Evolutionary conservation across 2,329 filamentous ascomycete species (phyloP), one percentile per base, ranked within the genome.

Genomic region (Trichoderma harzianum): DNA sequence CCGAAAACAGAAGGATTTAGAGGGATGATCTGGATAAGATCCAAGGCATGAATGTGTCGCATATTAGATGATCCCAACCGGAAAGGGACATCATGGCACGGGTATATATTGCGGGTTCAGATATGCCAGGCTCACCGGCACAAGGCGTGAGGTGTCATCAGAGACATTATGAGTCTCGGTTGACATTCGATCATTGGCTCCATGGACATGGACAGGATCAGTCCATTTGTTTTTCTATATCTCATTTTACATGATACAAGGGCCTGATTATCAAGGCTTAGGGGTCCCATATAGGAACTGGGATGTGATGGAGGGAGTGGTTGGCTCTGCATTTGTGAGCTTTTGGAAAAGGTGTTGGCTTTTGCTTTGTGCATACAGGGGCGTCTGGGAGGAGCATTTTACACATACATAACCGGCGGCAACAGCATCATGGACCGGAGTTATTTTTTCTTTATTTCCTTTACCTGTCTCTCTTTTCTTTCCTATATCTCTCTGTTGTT

Each of bases 1-100:
- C 84, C 7, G 85, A 87, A 77, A 87, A 87, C 76, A 77, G 80
- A 75, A 79, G 82, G 68, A 82, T 86, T 34, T 87, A 77, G 78
- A 36, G 32, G 7, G 28, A 14, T 34, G 0, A 14, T 39, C 16
- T 26, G 51, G 14, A 28, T 8, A 43, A 34, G 14, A 3, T 12
- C 7, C 24, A 43, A 26, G 24, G 58, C 0, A 28, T 34, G 30
- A 18, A 28, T 14, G 26, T 14, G n/a, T 47, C 12, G 28, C 21
- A 21, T 36, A 21, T 3, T 24, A 16, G 12, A 24, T 55, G 47
- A 18, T 43, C 30, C 30, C 11, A 3, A 39, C 24, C 8, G 26
- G 10, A 53, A 28, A 7, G 26, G 21, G 12, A 5, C 18, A 28
- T 36, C n/a, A 30, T 51, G 18, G 32, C 39, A 63, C 30, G 30